A percentile compares a stretch with the other conserved stretches of the same genome.
Conservation (phyloP, 345 rosid genomes). For the Brassica juncea region DNA sequence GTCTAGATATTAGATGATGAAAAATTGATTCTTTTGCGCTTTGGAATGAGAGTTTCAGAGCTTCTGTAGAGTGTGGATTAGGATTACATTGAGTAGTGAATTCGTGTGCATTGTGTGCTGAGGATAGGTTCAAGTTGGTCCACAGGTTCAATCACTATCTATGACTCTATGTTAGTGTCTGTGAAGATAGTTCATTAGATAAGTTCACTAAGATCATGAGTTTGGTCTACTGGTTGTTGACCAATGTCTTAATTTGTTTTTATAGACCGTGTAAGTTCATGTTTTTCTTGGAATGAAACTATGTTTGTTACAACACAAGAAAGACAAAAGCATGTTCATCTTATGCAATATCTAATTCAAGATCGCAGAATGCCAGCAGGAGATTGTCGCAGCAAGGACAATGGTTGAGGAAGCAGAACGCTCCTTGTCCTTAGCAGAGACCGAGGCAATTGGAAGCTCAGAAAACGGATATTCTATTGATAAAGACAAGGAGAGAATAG, state of each 20-base stretch:
- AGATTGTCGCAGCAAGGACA: conserved; percentile 68
- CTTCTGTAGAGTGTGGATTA: neutral
- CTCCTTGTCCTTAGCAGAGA: conserved; percentile 42
- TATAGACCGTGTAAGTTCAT: conserved; percentile 2
- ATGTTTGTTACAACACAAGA: neutral
- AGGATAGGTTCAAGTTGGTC: conserved; percentile 10
- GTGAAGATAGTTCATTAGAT: neutral
- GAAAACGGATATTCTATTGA: conserved; percentile 31
- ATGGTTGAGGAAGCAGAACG: conserved; percentile 80
- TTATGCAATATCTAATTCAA: conserved; percentile 35
- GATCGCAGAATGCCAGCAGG: conserved; percentile 81
- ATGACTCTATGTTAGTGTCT: neutral
- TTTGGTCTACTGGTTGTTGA: neutral
- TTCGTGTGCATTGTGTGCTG: neutral
- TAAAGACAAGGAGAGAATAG: conserved; percentile 70
- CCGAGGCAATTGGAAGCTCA: conserved; percentile 1
- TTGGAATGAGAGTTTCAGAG: neutral
- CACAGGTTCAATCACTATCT: neutral
- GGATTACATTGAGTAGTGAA: neutral
- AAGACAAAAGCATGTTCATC: neutral
- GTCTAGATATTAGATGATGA: neutral
- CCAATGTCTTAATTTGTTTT: neutral
- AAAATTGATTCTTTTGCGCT: neutral
- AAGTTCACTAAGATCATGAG: neutral
- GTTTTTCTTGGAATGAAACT: conserved; percentile 4